A percentile compares a stretch with the other conserved stretches of the same genome.
phyloP scores from a whole-genome alignment of 2,329 filamentous ascomycete genomes.

The Aspergillus latus region DNA sequence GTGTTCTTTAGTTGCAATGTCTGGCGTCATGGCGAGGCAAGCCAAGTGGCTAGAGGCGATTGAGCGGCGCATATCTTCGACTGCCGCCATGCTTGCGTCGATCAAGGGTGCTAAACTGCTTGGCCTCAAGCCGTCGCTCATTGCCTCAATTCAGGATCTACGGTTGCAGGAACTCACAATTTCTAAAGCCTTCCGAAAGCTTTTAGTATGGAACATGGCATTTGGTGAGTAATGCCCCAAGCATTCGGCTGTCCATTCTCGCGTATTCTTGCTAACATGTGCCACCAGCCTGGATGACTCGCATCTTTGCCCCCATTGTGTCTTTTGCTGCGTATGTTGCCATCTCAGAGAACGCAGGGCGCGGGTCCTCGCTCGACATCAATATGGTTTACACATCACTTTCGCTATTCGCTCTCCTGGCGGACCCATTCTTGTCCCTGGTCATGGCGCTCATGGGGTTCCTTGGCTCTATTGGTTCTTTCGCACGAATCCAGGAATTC shows the following conservation, averaged over 20 bases:
- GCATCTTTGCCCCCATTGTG: constrained; percentile 46
- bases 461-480: constrained; percentile 48
- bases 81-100: constrained; percentile 48
- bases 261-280: background rate
- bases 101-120: constrained; percentile 56
- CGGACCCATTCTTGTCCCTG: constrained; percentile 47
- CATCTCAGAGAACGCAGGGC: constrained; percentile 37
- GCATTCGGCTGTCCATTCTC: too few relatives aligned
- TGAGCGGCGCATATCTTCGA: constrained; percentile 51
- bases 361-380: constrained; percentile 37
- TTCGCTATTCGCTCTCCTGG: constrained; percentile 48
- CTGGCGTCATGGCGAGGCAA: constrained; percentile 42
- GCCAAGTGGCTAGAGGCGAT: constrained; percentile 53
- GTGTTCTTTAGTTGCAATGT: constrained; percentile 36
- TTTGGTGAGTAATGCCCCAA: constrained; percentile 30
- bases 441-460: constrained; percentile 49
- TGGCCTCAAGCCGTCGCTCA: constrained; percentile 46
- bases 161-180: constrained; percentile 44
- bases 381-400: constrained; percentile 49
- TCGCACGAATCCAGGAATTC: constrained; percentile 50
- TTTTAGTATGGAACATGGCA: constrained; percentile 44
- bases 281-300: constrained; percentile 37
- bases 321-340: constrained; percentile 48
- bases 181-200: constrained; percentile 43
- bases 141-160: constrained; percentile 40